A percentile compares a stretch with the other conserved stretches of the same genome.
These are phyloP conservation scores for Chalciporus piperatoides DNA, from an alignment of 1,284 basidiomycete genomes.

Conservation along the genomic window DNA sequence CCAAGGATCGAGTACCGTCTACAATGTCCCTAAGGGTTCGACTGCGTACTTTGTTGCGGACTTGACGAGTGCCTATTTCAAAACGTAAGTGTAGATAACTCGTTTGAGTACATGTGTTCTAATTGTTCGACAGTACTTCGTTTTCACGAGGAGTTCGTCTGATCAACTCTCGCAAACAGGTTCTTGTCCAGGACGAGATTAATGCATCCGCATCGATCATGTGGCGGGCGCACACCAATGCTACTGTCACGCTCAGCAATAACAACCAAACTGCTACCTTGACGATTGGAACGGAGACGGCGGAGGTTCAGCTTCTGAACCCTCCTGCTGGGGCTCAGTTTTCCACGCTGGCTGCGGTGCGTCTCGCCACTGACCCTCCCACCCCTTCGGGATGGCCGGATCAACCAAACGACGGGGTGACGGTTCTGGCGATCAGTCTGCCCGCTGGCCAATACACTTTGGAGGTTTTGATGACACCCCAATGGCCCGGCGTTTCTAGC, in stretches of 20 bases:
- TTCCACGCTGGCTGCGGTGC: slow-evolving; percentile 43
- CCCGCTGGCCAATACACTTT: slow-evolving; percentile 69
- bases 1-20: slow-evolving; percentile 81
- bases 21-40: slow-evolving; percentile 58
- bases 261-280: slow-evolving; percentile 60
- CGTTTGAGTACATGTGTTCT: slow-evolving; percentile 11
- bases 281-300: slow-evolving; percentile 41
- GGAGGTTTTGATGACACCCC: slow-evolving; percentile 83
- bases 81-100: slow-evolving; percentile 50
- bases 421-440: slow-evolving; percentile 75
- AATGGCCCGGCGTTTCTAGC: slow-evolving; percentile 64
- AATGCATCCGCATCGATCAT: slow-evolving; percentile 54
- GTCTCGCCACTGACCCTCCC: slow-evolving; percentile 60
- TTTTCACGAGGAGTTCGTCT: slow-evolving; percentile 86
- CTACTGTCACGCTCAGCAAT: slow-evolving; percentile 47
- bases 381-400: slow-evolving; percentile 55
- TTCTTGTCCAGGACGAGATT: slow-evolving; percentile 91
- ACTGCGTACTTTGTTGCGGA: slow-evolving; percentile 85
- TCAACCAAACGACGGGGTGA: slow-evolving; percentile 76
- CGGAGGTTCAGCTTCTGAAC: slow-evolving; percentile 52
- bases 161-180: slow-evolving; percentile 84
- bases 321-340: slow-evolving; percentile 60
- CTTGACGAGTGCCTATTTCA: slow-evolving; percentile 77
- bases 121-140: slow-evolving; percentile 42
- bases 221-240: slow-evolving; percentile 98